phyloP scores from a whole-genome alignment of 495 filamentous ascomycete species.

The Lentithecium fluviatile region DNA sequence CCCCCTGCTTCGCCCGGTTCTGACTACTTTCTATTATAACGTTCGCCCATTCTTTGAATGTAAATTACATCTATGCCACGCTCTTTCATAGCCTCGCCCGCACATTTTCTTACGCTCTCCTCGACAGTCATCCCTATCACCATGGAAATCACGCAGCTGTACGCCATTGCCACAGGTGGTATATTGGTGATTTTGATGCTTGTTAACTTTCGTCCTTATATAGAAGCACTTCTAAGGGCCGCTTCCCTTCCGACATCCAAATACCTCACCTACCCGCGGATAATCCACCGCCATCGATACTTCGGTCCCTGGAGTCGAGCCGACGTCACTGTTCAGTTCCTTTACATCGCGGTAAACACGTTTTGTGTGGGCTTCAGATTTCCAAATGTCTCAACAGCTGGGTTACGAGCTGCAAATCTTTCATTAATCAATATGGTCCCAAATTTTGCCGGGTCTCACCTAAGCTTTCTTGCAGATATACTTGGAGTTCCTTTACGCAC shows the following conservation, averaged over 20 bases:
- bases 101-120: slow-evolving; percentile 11
- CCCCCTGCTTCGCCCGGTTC: slow-evolving; percentile 5
- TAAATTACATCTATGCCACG: slow-evolving; percentile 7
- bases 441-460: slow-evolving; percentile 15
- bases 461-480: slow-evolving; percentile 22
- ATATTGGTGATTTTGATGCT: slow-evolving; percentile 17
- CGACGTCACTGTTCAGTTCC: slow-evolving; percentile 10
- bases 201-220: slow-evolving; percentile 16
- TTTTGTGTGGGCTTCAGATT: slow-evolving; percentile 9
- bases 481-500: slow-evolving; percentile 16
- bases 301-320: slow-evolving; percentile 15
- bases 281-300: slow-evolving; percentile 16
- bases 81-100: slow-evolving; percentile 14
- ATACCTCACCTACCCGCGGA: slow-evolving; percentile 14
- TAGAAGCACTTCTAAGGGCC: slow-evolving; percentile 16
- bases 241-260: slow-evolving; percentile 13
- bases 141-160: slow-evolving; percentile 13
- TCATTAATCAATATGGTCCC: slow-evolving; percentile 19
- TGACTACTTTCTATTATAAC: slow-evolving; percentile 15
- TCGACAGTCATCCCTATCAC: slow-evolving; percentile 8
- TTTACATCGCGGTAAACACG: slow-evolving; percentile 8
- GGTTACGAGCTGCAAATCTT: slow-evolving; percentile 13
- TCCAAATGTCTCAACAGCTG: slow-evolving; percentile 16
- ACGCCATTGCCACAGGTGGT: slow-evolving; percentile 10
- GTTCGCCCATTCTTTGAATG: slow-evolving; percentile 1